These are phyloP conservation scores for Quercus robur DNA, from an alignment of 306 rosid species.

Conservation along the genomic window DNA sequence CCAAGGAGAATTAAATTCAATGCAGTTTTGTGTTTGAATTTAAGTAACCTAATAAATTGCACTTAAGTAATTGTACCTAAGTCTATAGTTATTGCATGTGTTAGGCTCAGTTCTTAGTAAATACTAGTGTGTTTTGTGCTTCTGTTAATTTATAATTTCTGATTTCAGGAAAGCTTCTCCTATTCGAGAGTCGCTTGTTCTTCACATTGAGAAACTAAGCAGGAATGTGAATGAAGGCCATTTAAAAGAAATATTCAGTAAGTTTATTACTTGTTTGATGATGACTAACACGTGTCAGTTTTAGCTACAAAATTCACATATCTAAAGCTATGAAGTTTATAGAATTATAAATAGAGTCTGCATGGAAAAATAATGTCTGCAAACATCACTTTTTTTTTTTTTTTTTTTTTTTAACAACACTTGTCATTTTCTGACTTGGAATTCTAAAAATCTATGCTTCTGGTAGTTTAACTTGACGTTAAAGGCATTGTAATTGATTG, in stretches of 20 bases:
- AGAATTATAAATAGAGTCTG: neutral
- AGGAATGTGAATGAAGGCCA: conserved; percentile 98
- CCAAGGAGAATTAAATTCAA: too few species aligned
- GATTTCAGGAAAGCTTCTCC: conserved; percentile 85
- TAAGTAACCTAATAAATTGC: too few species aligned
- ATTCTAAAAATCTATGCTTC: neutral
- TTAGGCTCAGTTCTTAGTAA: neutral
- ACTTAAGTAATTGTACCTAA: too few species aligned
- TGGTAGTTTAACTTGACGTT: neutral
- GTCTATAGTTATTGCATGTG: too few species aligned
- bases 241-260: conserved; percentile 88
- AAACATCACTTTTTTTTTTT: neutral
- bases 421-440: neutral
- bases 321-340: neutral
- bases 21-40: too few species aligned
- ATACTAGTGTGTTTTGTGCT: neutral
- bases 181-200: conserved; percentile 77
- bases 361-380: neutral
- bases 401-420: neutral
- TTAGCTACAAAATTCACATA: neutral
- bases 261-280: conserved; percentile 26
- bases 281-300: neutral
- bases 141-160: conserved; percentile 1
- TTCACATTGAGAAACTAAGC: conserved; percentile 80
- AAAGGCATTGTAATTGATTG: neutral